phyloP scores from a whole-genome alignment of 768 basidiomycete species.

The Trametes meyenii region DNA sequence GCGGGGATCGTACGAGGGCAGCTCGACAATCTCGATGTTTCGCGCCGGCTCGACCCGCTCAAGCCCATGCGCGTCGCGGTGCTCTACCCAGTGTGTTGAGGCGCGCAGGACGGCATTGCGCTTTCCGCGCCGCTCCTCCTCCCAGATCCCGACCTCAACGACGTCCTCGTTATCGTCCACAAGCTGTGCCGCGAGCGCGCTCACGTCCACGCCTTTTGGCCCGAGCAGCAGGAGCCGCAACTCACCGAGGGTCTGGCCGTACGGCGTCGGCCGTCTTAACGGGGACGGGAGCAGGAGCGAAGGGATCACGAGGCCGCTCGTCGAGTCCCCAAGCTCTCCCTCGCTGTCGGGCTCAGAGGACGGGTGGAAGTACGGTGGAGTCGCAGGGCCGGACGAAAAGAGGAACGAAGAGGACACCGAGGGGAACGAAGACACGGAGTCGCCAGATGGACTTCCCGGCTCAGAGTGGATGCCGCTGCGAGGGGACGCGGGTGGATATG shows the following conservation, averaged over 20 bases:
- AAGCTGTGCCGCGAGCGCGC: constrained; percentile 51
- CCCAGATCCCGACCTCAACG: constrained; percentile 64
- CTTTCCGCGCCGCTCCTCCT: constrained; percentile 39
- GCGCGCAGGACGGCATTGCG: constrained; percentile 45
- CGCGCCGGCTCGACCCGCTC: constrained; percentile 66
- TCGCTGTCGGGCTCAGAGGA: constrained; percentile 38
- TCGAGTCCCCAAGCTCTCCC: constrained; percentile 31
- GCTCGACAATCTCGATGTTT: constrained; percentile 63
- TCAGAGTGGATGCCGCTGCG: constrained; percentile 56
- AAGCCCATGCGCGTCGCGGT: constrained; percentile 62
- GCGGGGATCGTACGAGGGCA: constrained; percentile 48
- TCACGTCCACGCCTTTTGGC: constrained; percentile 45
- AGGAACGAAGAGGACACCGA: constrained; percentile 77
- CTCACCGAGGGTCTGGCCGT: constrained; percentile 69
- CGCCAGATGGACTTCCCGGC: constrained; percentile 61
- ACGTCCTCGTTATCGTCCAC: constrained; percentile 63
- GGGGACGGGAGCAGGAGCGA: constrained; percentile 65
- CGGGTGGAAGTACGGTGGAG: constrained; percentile 56
- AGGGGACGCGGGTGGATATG: constrained; percentile 51
- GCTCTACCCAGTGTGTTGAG: constrained; percentile 75
- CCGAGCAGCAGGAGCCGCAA: constrained; percentile 59
- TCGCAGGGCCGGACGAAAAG: constrained; percentile 73
- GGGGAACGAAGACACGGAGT: constrained; percentile 69
- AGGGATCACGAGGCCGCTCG: constrained; percentile 68
- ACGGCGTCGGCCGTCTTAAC: constrained; percentile 63